Percentiles rank a stretch among this genome's conserved stretches.
These are phyloP conservation scores for Hypericum androsaemum DNA, from an alignment of 345 rosid genomes.

Conservation along the genomic window DNA sequence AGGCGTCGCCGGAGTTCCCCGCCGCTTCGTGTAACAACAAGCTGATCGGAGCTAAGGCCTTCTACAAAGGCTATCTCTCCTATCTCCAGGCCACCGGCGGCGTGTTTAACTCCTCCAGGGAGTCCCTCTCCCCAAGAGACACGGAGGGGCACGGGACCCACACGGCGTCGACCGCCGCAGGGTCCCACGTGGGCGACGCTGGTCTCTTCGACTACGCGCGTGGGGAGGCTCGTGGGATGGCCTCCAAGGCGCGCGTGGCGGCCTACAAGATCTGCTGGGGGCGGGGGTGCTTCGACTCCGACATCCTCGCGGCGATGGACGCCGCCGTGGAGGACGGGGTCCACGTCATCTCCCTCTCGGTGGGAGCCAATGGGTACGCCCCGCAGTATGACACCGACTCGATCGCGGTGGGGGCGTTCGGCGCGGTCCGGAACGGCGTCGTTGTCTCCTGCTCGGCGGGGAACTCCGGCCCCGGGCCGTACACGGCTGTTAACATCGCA, in stretches of 20 bases:
- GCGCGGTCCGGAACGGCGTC: conserved; percentile 52
- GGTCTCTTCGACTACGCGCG: conserved; percentile 49
- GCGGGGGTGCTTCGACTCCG: conserved; percentile 73
- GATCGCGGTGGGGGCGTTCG: conserved; percentile 73
- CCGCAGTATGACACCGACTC: conserved; percentile 63
- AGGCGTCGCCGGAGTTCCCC: conserved; percentile 48
- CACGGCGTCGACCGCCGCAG: conserved; percentile 83
- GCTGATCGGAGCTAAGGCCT: conserved; percentile 76
- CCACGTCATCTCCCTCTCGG: conserved; percentile 70
- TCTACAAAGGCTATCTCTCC: conserved; percentile 43
- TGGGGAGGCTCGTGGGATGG: conserved; percentile 89
- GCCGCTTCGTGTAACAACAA: conserved; percentile 60
- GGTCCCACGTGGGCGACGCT: conserved; percentile 54
- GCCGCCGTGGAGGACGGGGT: conserved; percentile 79
- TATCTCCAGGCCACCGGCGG: conserved; percentile 12
- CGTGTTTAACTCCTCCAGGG: conserved; percentile 31
- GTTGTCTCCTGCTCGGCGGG: conserved; percentile 89
- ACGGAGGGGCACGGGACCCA: conserved; percentile 89
- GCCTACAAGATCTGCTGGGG: conserved; percentile 87
- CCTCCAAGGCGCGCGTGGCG: conserved; percentile 66
- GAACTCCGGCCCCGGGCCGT: conserved; percentile 72
- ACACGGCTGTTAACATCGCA: conserved; percentile 69
- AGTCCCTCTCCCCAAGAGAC: conserved; percentile 64
- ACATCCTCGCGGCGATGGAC: conserved; percentile 91
- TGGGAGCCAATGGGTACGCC: conserved; percentile 65